Evolutionary conservation across 2,329 filamentous ascomycete genomes (phyloP).

Genomic region (Claviceps sp.): DNA sequence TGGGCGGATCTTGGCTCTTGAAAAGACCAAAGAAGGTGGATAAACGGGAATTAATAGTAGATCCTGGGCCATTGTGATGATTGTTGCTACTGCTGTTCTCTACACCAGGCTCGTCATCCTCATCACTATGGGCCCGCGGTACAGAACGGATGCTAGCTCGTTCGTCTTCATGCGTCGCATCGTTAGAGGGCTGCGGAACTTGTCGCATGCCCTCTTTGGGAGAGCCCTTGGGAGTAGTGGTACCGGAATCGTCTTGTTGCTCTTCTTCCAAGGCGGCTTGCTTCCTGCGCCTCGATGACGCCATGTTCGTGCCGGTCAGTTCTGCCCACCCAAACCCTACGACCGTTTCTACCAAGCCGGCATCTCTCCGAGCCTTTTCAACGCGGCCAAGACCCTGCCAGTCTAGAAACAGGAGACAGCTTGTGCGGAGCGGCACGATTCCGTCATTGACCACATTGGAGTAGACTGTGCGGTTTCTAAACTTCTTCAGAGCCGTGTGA

Average conservation of each 20-base stretch:
- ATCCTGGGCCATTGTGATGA: constrained; percentile 1
- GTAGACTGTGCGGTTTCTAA: constrained; percentile 82
- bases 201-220: constrained; percentile 29
- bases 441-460: constrained; percentile 97
- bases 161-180: constrained; percentile 56
- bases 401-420: constrained; percentile 89
- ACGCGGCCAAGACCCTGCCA: constrained; percentile 91
- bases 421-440: constrained; percentile 88
- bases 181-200: constrained; percentile 57
- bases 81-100: constrained; percentile 12
- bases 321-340: constrained; percentile 94
- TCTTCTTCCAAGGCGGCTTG: constrained; percentile 24
- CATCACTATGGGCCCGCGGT: constrained; percentile 16
- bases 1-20: constrained; percentile 40
- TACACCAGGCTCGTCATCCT: constrained; percentile 14
- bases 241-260: constrained; percentile 16
- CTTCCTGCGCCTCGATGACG: constrained; percentile 28
- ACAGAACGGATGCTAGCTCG: constrained; percentile 40
- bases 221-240: constrained; percentile 16
- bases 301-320: constrained; percentile 58
- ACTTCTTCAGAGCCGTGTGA: constrained; percentile 73
- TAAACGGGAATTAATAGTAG: constrained; percentile 29
- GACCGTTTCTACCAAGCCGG: constrained; percentile 81
- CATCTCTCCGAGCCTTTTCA: constrained; percentile 85
- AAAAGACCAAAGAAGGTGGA: constrained; percentile 62